Evolutionary conservation across 495 filamentous ascomycete genomes (phyloP).

Genomic region (Lepidopterella palustris): DNA sequence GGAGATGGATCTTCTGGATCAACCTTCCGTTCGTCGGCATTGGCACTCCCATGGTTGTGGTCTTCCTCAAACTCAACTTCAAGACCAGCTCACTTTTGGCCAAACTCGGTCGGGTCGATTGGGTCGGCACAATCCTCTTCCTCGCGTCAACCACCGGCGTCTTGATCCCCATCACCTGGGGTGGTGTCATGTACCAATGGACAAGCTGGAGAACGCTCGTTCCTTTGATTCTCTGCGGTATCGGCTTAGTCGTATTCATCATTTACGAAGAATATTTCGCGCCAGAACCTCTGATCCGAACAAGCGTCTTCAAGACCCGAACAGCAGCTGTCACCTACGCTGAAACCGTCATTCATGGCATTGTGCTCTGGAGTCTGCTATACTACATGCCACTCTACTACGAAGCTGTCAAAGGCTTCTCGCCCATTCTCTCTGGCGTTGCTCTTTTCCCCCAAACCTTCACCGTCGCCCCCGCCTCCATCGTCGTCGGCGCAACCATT

Average conservation of each 20-base stretch:
- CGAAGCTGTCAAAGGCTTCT: slow-evolving; percentile 50
- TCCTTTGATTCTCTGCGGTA: slow-evolving; percentile 27
- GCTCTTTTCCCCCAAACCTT: slow-evolving; percentile 55
- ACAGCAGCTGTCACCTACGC: slow-evolving; percentile 44
- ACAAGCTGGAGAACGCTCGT: slow-evolving; percentile 44
- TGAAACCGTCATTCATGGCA: slow-evolving; percentile 48
- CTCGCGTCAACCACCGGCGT: slow-evolving; percentile 43
- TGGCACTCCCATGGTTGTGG: slow-evolving; percentile 40
- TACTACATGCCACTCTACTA: slow-evolving; percentile 64
- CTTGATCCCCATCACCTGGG: slow-evolving; percentile 53
- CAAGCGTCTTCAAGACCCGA: slow-evolving; percentile 44
- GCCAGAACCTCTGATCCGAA: slow-evolving; percentile 49
- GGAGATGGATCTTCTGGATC: slow-evolving; percentile 54
- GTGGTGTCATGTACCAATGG: slow-evolving; percentile 50
- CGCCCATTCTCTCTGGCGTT: slow-evolving; percentile 51
- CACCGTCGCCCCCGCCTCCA: slow-evolving; percentile 45
- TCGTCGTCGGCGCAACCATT: slow-evolving; percentile 42
- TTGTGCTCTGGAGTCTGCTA: slow-evolving; percentile 49
- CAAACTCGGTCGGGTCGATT: slow-evolving; percentile 37
- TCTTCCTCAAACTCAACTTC: slow-evolving; percentile 48
- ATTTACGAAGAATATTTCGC: slow-evolving; percentile 36
- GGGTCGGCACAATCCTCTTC: slow-evolving; percentile 43
- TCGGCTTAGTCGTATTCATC: slow-evolving; percentile 30
- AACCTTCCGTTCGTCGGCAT: slow-evolving; percentile 51
- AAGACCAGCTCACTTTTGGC: slow-evolving; percentile 25